Percentiles rank a stretch among this genome's conserved stretches.
phyloP scores from a whole-genome alignment of 306 rosid genomes.

The Trifolium subterraneum region DNA sequence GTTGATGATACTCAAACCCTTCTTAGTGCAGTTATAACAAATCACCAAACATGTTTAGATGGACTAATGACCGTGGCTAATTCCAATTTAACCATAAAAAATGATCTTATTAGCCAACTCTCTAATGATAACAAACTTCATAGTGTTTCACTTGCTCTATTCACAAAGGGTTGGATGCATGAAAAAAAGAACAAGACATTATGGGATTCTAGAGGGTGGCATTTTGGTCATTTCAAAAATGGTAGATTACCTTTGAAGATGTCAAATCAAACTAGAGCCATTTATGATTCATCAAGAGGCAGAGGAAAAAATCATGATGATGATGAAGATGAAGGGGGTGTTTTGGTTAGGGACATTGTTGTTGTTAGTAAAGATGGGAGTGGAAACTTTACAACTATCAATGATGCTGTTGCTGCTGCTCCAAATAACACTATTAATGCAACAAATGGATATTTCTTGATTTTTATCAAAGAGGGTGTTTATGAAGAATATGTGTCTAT shows the following conservation, averaged over 20 bases:
- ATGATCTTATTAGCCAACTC: neutral
- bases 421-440: neutral
- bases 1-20: slow-evolving; percentile 1
- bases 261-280: neutral
- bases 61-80: neutral
- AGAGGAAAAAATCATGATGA: neutral
- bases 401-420: neutral
- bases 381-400: neutral
- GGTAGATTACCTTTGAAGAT: neutral
- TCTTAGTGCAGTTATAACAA: neutral
- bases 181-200: neutral
- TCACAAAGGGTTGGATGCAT: neutral
- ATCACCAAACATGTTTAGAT: neutral
- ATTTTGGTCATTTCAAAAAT: neutral
- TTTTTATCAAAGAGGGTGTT: neutral
- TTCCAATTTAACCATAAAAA: neutral
- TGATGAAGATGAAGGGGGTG: neutral
- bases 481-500: neutral
- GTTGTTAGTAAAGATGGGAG: neutral
- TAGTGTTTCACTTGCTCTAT: neutral
- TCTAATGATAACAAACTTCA: neutral
- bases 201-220: neutral
- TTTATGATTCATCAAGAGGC: neutral
- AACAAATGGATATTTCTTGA: neutral
- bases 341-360: neutral